Evolutionary conservation across 805 yeast species (phyloP), one percentile per base, ranked within the genome.

Genomic region (Priceomyces medius): DNA sequence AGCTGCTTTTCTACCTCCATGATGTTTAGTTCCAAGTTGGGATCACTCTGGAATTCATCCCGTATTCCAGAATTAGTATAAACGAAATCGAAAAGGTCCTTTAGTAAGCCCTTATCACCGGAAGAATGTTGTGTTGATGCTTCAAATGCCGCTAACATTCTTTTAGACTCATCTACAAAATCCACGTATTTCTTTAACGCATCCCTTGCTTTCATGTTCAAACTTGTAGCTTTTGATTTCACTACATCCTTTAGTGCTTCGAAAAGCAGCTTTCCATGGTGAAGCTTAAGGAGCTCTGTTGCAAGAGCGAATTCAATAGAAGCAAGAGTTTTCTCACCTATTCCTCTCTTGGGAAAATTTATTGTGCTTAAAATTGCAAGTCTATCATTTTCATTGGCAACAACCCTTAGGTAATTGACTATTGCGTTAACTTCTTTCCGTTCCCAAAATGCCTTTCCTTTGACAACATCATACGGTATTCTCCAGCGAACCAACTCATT

Each of bases 391-490:
- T 73, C 77, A 20, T 82, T 75, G 3, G 77, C 70, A 4, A 86
- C 66, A 1, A 83, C 79, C 23, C 88, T 72, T 20, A 91, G 55
- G 48, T 81, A 80, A 53, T 83, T 85, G 32, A 88, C 45, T 43
- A 86, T 71, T 0, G 77, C 62, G 17, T 71, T 67, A 12, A 88
- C 81, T 53, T 87, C 96, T 42, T 76, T 77, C 31, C 83, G 61
- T 31, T 85, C 88, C 91, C 95, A 87, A 53, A 88, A 86, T 1
- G 88, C 82, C 33, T 70, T 71, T 0, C 97, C 97, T 39, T 83
- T 81, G 0, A 85, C 70, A 43, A 89, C 74, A 7, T 64, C 62
- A 52, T 86, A 85, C 0, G 93, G 89, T 2, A 89, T 73, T 3
- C 75, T 66, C 2, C 61, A 58, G 36, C 64, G 70, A 1, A 78